These are phyloP conservation scores for Diutina scorzettiae DNA, from an alignment of 1,139 yeast species.

Conservation along the genomic window DNA sequence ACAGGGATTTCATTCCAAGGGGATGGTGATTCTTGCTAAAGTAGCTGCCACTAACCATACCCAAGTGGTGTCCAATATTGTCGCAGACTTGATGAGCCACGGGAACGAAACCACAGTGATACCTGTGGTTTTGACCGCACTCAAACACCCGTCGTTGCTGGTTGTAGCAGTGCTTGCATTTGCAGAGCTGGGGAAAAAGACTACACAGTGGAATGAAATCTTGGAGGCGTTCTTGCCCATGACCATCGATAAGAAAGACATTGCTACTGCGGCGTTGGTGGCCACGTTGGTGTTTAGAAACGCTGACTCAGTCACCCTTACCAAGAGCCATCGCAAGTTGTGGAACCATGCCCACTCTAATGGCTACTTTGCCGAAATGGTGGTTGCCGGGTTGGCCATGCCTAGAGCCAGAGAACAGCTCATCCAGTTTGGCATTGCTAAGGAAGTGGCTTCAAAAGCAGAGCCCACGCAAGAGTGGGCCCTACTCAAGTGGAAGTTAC, in stretches of 20 bases:
- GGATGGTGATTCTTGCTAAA: conserved; percentile 1
- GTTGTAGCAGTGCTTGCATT: not conserved
- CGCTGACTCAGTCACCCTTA: not conserved
- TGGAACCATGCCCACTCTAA: not conserved
- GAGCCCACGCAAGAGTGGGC: not conserved
- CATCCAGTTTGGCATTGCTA: not conserved
- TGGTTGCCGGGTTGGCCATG: not conserved
- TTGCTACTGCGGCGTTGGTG: not conserved
- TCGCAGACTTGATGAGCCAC: not conserved
- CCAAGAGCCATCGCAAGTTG: not conserved
- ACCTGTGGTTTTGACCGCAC: not conserved
- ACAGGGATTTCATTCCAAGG: conserved; percentile 62
- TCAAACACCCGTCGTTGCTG: not conserved
- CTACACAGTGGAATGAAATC: not conserved
- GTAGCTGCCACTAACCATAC: not conserved
- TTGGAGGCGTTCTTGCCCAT: not conserved
- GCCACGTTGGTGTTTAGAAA: not conserved
- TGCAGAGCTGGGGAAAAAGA: conserved; percentile 1
- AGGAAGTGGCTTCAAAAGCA: not conserved
- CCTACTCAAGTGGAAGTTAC: not conserved
- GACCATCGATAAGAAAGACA: not conserved
- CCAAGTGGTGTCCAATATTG: not conserved
- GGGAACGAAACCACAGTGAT: not conserved
- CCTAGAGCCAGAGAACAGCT: not conserved
- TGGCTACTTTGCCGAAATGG: not conserved